Conservation (phyloP, 2,329 filamentous ascomycete species). For the Pseudocercospora macadamiae region DNA sequence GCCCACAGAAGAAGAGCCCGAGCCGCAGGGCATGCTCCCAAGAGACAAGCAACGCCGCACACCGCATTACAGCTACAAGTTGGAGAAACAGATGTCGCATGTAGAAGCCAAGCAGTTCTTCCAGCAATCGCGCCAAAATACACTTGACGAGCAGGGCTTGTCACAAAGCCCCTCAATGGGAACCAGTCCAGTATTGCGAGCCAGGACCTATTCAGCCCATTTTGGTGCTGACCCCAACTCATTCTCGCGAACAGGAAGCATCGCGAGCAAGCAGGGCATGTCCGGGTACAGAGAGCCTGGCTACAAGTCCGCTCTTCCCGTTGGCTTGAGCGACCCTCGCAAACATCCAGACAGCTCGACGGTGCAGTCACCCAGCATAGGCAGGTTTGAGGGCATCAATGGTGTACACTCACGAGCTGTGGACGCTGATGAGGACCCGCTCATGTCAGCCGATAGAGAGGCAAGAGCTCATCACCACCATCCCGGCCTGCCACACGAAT, state of each 20-base stretch:
- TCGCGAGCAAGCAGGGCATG: constrained; percentile 45
- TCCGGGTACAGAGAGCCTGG: constrained; percentile 17
- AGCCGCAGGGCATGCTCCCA: constrained; percentile 44
- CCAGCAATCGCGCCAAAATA: constrained; percentile 77
- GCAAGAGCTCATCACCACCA: constrained; percentile 55
- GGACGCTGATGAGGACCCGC: constrained; percentile 27
- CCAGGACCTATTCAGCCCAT: constrained; percentile 49
- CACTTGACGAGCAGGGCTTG: constrained; percentile 40
- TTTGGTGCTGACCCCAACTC: constrained; percentile 42
- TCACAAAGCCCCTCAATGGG: constrained; percentile 37
- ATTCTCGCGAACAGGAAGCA: constrained; percentile 45
- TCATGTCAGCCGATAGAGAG: constrained; percentile 52
- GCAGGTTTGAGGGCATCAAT: constrained; percentile 33
- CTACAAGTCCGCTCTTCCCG: constrained; percentile 40
- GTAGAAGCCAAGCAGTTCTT: constrained; percentile 96
- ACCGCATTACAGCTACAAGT: constrained; percentile 89
- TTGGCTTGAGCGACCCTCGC: constrained; percentile 39
- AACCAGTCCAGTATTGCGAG: constrained; percentile 43
- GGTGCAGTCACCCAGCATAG: constrained; percentile 36
- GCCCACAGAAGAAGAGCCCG: constrained; percentile 26
- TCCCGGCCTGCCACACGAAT: constrained; percentile 57
- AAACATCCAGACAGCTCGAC: constrained; percentile 35
- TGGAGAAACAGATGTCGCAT: constrained; percentile 92
- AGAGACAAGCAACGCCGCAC: constrained; percentile 67
- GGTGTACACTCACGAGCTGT: constrained; percentile 11